Base-by-base conservation (phyloP, 495 filamentous ascomycete genomes). In the Trichoderma orchidacearum region DNA sequence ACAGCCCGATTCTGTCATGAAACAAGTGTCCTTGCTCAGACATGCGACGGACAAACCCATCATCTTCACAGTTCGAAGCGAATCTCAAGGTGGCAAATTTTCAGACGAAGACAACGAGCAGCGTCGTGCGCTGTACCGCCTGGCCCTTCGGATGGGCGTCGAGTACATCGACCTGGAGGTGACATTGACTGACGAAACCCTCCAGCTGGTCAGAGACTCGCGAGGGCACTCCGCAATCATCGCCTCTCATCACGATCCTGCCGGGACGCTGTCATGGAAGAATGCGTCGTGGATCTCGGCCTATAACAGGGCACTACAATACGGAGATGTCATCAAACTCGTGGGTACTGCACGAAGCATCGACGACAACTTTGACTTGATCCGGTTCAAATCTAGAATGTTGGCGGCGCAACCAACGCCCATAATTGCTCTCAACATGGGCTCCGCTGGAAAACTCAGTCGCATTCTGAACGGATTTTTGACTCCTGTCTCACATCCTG, bases 391-490 rank as follows among this genome's bases (percentile, higher is more conserved):
- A 72, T 73, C 73, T 31, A 86, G 80, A 79, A 87, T 89, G 59
- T 75, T 78, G 31, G 70, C 79, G 28, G 77, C 82, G 0, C 87
- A 95, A 64, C 76, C 85, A 31, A 80, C 80, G 9, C 93, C 89
- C 4, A 65, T 97, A 60, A 96, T 99, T 63, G 90, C 89, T 2
- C 85, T 99, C 71, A 97, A 99, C 71, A 97, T 97, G 91, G 92
- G 94, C 32, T 75, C 82, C 18, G 73, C 79, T 30, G 93, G 93
- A 23, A 91, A 96, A 68, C 81, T 96, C 15, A 94, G 89, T 65
- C 80, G 93, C 30, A 84, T 99, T 56, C 72, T 91, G 56, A 97
- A 97, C 70, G 73, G 76, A 55, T 97, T 97, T 77, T 80, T 99
- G 78, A 97, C 94, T 2, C 93, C 93, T 3, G 93, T 99, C 25